Conservation (phyloP, 768 basidiomycete genomes). For the Mycena sanguinolenta region DNA sequence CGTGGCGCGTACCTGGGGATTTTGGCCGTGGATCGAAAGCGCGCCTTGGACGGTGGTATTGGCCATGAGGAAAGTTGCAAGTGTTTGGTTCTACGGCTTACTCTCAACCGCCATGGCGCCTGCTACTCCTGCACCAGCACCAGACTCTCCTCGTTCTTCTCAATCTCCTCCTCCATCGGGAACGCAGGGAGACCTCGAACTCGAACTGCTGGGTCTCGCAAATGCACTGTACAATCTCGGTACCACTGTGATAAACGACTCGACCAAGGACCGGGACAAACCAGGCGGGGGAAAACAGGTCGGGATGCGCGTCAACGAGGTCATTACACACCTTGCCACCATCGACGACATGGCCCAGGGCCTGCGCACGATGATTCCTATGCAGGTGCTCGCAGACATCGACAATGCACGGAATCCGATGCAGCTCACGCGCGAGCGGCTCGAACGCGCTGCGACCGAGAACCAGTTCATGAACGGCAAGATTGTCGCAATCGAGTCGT, state of each 20-base stretch:
- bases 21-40: slow-evolving; percentile 93
- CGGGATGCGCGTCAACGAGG: slow-evolving; percentile 83
- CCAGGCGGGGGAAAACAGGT: slow-evolving; percentile 81
- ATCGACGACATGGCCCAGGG: slow-evolving; percentile 79
- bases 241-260: slow-evolving; percentile 86
- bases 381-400: slow-evolving; percentile 83
- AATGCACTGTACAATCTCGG: slow-evolving; percentile 86
- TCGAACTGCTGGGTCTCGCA: slow-evolving; percentile 82
- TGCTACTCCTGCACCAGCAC: slow-evolving; percentile 46
- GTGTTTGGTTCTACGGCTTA: background rate
- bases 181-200: slow-evolving; percentile 78
- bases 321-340: slow-evolving; percentile 73
- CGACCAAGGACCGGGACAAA: slow-evolving; percentile 83
- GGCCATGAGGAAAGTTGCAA: slow-evolving; percentile 69
- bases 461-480: slow-evolving; percentile 95
- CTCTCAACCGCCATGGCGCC: slow-evolving; percentile 9
- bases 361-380: slow-evolving; percentile 74
- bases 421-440: slow-evolving; percentile 82
- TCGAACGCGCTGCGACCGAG: slow-evolving; percentile 88
- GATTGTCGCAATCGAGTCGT: slow-evolving; percentile 85
- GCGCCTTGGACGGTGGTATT: slow-evolving; percentile 94
- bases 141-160: slow-evolving; percentile 80
- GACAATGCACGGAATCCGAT: slow-evolving; percentile 86
- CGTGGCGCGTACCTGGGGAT: slow-evolving; percentile 81
- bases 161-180: slow-evolving; percentile 81